Conservation (phyloP, 129 eudicot species). For the Arctium lappa region DNA sequence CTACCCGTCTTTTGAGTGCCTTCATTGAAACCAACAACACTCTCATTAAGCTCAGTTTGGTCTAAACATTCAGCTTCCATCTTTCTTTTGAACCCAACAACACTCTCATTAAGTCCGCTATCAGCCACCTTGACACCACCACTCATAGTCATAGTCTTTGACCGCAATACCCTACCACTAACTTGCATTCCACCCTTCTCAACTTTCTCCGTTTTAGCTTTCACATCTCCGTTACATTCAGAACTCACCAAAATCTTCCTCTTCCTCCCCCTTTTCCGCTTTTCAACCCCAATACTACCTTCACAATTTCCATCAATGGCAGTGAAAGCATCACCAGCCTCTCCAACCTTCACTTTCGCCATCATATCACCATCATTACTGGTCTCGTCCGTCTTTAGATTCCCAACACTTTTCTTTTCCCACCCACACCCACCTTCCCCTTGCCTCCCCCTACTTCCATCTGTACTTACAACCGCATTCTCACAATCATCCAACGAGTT, state of each 20-base stretch:
- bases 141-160: conserved; percentile 40
- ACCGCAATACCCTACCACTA: conserved; percentile 59
- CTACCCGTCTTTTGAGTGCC: background rate
- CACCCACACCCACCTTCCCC: background rate
- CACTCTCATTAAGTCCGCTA: conserved; percentile 24
- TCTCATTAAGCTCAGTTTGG: conserved; percentile 20
- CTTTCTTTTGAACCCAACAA: conserved; percentile 27
- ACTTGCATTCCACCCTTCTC: conserved; percentile 19
- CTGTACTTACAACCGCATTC: background rate
- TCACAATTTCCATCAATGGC: background rate
- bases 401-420: conserved; percentile 6
- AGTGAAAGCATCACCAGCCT: background rate
- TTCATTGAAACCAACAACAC: background rate
- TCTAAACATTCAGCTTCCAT: conserved; percentile 36
- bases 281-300: background rate
- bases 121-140: conserved; percentile 34
- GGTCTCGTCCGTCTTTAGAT: background rate
- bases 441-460: background rate
- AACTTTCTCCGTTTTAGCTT: conserved; percentile 17
- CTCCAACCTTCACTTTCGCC: background rate
- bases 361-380: background rate
- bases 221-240: conserved; percentile 17
- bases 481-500: background rate
- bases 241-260: conserved; percentile 36
- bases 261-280: conserved; percentile 41